Conservation (phyloP, 2,329 filamentous ascomycete genomes). For the Fusarium mangiferae region DNA sequence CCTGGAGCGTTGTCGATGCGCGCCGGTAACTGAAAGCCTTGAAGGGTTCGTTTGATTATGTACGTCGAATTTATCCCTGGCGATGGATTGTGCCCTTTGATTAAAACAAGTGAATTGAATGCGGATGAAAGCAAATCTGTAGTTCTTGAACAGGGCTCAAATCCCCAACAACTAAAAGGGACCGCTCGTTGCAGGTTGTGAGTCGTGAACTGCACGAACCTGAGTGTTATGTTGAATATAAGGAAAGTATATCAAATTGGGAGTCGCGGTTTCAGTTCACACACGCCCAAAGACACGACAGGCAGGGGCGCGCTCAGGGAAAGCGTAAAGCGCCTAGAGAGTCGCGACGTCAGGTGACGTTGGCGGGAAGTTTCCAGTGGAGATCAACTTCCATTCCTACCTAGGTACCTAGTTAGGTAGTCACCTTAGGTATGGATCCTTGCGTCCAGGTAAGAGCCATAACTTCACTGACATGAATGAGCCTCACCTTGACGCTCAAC, state of each 20-base stretch:
- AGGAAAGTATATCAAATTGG: conserved; percentile 11
- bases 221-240: conserved; percentile 6
- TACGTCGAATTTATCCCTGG: conserved; percentile 15
- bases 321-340: conserved; percentile 27
- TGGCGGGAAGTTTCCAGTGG: conserved; percentile 1
- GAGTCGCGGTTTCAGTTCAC: conserved; percentile 2
- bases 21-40: conserved; percentile 12
- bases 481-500: background rate
- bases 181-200: background rate
- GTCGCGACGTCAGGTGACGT: conserved; percentile 46
- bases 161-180: background rate
- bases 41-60: conserved; percentile 22
- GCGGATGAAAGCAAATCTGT: background rate
- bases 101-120: conserved; percentile 11
- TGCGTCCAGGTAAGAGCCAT: background rate
- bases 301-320: conserved; percentile 17
- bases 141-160: background rate
- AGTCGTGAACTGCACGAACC: background rate
- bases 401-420: background rate
- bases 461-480: conserved; percentile 19
- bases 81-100: conserved; percentile 11
- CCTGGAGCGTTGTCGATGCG: conserved; percentile 1
- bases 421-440: background rate
- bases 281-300: background rate
- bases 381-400: conserved; percentile 1